Evolutionary conservation across 2,329 filamentous ascomycete genomes (phyloP).

Genomic region (Verticillium tricorpus): DNA sequence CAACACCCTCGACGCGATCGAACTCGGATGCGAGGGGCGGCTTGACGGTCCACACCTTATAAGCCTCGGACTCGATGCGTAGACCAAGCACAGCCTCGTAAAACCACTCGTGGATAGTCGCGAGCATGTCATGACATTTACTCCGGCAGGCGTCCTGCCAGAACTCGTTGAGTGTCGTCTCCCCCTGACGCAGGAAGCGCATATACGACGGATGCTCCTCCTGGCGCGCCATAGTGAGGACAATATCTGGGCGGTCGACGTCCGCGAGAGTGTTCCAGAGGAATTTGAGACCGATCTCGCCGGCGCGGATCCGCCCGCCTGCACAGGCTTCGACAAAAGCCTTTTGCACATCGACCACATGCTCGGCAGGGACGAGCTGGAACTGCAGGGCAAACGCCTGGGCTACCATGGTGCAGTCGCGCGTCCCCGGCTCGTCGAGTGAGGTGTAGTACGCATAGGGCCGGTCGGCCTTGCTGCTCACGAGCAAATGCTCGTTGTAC

Average conservation of each 20-base stretch:
- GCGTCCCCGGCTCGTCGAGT: conserved; percentile 21
- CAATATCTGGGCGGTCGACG: conserved; percentile 32
- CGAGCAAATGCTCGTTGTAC: conserved; percentile 28
- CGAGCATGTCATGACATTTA: conserved; percentile 44
- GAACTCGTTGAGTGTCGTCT: conserved; percentile 37
- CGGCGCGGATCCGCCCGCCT: conserved; percentile 30
- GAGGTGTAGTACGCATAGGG: conserved; percentile 34
- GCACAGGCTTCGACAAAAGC: conserved; percentile 20
- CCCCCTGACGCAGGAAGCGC: conserved; percentile 39
- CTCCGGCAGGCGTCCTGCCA: conserved; percentile 37
- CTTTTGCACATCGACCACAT: conserved; percentile 13
- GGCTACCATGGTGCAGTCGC: conserved; percentile 31
- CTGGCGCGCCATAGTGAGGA: conserved; percentile 37
- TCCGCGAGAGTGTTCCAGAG: conserved; percentile 33
- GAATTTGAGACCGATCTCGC: conserved; percentile 36
- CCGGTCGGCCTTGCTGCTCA: conserved; percentile 20
- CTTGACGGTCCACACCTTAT: conserved; percentile 31
- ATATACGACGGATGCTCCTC: conserved; percentile 44
- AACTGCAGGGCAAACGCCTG: conserved; percentile 27
- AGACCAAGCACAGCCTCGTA: conserved; percentile 35
- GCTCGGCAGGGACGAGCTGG: conserved; percentile 14
- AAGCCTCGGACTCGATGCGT: conserved; percentile 29
- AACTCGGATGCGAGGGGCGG: conserved; percentile 36
- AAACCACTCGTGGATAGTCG: conserved; percentile 44
- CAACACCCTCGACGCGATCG: conserved; percentile 26